Percentiles rank a stretch among this genome's conserved stretches.
Conservation (phyloP, 805 yeast genomes). For the Pichia nanzhaoensis region DNA sequence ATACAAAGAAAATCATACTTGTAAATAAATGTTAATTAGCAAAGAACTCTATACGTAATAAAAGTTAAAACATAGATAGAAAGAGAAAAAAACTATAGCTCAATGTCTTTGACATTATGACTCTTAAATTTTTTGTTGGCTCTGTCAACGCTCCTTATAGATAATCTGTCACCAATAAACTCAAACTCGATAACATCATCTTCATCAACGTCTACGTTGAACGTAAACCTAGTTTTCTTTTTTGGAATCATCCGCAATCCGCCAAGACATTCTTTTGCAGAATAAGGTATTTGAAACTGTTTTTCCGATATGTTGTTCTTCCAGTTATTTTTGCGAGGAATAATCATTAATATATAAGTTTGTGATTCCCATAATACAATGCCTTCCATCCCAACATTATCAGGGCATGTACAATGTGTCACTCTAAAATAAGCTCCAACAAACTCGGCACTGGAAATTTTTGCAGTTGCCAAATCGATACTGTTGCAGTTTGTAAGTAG, state of each 20-base stretch:
- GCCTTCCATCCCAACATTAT: conserved; percentile 58
- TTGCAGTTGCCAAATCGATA: conserved; percentile 36
- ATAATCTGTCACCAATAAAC: conserved; percentile 73
- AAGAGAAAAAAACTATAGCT: conserved; percentile 7
- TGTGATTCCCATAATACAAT: conserved; percentile 83
- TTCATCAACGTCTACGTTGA: conserved; percentile 32
- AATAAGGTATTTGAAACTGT: conserved; percentile 14
- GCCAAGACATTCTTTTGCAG: conserved; percentile 38
- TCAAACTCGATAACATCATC: conserved; percentile 44
- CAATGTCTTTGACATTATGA: conserved; percentile 46
- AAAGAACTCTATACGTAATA: neutral
- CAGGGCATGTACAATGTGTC: conserved; percentile 46
- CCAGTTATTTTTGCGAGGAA: conserved; percentile 38
- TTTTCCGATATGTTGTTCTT: conserved; percentile 22
- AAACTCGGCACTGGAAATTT: conserved; percentile 71
- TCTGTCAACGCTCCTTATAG: conserved; percentile 70
- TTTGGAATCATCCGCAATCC: conserved; percentile 65
- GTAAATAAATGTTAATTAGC: neutral
- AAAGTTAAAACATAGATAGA: neutral
- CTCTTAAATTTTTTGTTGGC: conserved; percentile 80
- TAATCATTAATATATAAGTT: conserved; percentile 57
- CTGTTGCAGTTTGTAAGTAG: conserved; percentile 34
- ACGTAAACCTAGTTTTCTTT: conserved; percentile 54
- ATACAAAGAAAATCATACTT: neutral
- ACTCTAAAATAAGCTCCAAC: conserved; percentile 70